Evolutionary conservation across 768 basidiomycete species (phyloP).

Genomic region (Russula sp.): DNA sequence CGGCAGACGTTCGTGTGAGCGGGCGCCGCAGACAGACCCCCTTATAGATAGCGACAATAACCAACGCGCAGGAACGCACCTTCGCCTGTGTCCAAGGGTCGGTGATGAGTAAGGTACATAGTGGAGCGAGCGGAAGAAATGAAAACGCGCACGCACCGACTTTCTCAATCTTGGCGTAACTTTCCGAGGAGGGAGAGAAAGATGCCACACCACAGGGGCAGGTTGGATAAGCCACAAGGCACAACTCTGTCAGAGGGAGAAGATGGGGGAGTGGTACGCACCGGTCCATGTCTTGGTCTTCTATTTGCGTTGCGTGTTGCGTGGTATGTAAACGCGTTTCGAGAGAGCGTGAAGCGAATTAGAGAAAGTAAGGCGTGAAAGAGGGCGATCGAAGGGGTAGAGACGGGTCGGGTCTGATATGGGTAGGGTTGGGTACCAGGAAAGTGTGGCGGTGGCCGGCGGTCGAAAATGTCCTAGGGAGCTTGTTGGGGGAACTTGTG

Average conservation of each 20-base stretch:
- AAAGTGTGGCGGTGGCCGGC: too few relatives aligned
- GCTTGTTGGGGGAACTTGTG: too few relatives aligned
- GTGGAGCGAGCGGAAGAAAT: not conserved
- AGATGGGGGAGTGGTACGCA: not conserved
- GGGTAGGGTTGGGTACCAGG: too few relatives aligned
- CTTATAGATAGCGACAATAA: too few relatives aligned
- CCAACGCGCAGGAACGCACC: slow-evolving; percentile 30
- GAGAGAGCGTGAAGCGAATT: too few relatives aligned
- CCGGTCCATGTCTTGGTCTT: slow-evolving; percentile 16
- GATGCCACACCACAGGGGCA: not conserved
- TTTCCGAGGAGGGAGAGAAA: slow-evolving; percentile 28
- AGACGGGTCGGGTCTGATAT: too few relatives aligned
- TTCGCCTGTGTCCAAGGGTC: slow-evolving; percentile 38
- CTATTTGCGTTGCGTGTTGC: too few relatives aligned
- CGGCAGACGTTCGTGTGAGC: not conserved
- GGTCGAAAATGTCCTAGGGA: too few relatives aligned
- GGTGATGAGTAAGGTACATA: not conserved
- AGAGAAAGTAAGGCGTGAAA: too few relatives aligned
- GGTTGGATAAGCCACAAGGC: not conserved
- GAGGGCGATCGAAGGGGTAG: too few relatives aligned
- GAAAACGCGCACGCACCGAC: slow-evolving; percentile 62
- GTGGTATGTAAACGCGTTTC: too few relatives aligned
- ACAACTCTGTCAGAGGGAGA: not conserved
- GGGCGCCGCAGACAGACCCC: too few relatives aligned
- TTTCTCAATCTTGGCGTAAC: slow-evolving; percentile 98